Conservation (phyloP, 495 filamentous ascomycete genomes). For the Friedmanniomyces endolithicus region DNA sequence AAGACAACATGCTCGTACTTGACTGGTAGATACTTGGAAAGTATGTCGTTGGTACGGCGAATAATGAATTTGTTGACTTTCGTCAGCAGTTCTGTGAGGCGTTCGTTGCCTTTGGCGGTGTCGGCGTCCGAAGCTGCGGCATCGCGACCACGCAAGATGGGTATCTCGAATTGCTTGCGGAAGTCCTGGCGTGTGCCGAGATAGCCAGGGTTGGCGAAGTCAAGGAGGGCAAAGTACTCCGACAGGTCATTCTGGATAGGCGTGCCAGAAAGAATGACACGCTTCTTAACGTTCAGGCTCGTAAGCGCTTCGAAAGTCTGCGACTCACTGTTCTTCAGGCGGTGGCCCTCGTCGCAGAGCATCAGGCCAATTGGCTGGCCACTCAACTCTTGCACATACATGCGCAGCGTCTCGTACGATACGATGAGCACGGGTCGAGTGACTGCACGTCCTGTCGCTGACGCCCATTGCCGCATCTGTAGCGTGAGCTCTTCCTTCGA, state of each 20-base stretch:
- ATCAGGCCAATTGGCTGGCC: constrained; percentile 82
- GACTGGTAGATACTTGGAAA: constrained; percentile 94
- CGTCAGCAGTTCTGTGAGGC: constrained; percentile 63
- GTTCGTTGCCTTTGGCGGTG: constrained; percentile 70
- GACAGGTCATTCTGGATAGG: constrained; percentile 97
- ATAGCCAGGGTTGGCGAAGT: constrained; percentile 90
- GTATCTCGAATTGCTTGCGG: constrained; percentile 85
- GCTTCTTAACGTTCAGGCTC: constrained; percentile 72
- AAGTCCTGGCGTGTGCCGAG: constrained; percentile 86
- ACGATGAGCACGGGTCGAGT: constrained; percentile 97
- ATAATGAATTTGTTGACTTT: constrained; percentile 99
- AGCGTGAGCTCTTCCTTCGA: constrained; percentile 81
- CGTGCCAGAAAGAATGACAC: constrained; percentile 93
- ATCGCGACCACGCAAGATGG: constrained; percentile 86
- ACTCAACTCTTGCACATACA: constrained; percentile 80
- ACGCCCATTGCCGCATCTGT: constrained; percentile 90
- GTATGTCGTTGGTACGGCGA: constrained; percentile 90
- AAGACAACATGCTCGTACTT: constrained; percentile 99
- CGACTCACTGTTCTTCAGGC: constrained; percentile 94
- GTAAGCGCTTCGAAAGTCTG: constrained; percentile 88
- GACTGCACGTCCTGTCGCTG: constrained; percentile 77
- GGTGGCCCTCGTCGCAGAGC: constrained; percentile 96
- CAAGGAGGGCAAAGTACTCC: constrained; percentile 91
- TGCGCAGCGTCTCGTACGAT: constrained; percentile 88
- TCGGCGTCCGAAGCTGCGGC: constrained; percentile 78